Conservation (phyloP, 768 basidiomycete species). For the Mycena crocata region DNA sequence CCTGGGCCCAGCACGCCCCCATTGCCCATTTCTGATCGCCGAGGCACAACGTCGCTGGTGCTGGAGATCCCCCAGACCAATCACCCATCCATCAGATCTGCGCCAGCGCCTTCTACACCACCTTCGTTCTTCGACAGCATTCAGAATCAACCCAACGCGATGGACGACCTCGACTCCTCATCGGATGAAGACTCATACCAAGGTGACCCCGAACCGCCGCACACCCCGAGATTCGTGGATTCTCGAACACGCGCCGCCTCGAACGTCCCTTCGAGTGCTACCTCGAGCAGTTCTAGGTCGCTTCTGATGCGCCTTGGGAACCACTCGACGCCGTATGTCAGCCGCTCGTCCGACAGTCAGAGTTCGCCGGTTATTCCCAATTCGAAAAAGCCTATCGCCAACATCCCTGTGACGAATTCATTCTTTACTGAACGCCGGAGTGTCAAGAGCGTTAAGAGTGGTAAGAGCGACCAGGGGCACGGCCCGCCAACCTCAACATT, state of each 20-base stretch:
- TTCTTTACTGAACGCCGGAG: slow-evolving; percentile 62
- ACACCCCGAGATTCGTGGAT: slow-evolving; percentile 44
- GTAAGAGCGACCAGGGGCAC: slow-evolving; percentile 52
- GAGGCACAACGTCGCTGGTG: slow-evolving; percentile 46
- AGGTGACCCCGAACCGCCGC: slow-evolving; percentile 48
- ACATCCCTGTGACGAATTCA: slow-evolving; percentile 55
- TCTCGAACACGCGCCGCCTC: slow-evolving; percentile 53
- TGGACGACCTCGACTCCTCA: slow-evolving; percentile 79
- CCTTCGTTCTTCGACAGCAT: slow-evolving; percentile 83
- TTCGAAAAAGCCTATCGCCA: slow-evolving; percentile 63
- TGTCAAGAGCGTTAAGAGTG: slow-evolving; percentile 53
- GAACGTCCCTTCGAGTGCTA: slow-evolving; percentile 43
- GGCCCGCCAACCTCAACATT: slow-evolving; percentile 52
- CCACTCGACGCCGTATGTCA: slow-evolving; percentile 75
- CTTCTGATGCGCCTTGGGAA: slow-evolving; percentile 75
- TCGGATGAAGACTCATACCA: slow-evolving; percentile 59
- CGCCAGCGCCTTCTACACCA: slow-evolving; percentile 73
- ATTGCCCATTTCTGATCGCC: slow-evolving; percentile 49
- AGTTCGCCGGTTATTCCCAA: slow-evolving; percentile 43
- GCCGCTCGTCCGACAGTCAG: slow-evolving; percentile 51
- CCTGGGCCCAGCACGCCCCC: slow-evolving; percentile 60
- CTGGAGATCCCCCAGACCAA: slow-evolving; percentile 60
- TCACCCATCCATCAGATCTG: slow-evolving; percentile 64
- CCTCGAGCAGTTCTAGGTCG: slow-evolving; percentile 45
- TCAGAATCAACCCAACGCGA: slow-evolving; percentile 74